Evolutionary conservation across 805 yeast species (phyloP), one percentile per base, ranked within the genome.

Genomic region (Kluyveromyces dobzhanskii): DNA sequence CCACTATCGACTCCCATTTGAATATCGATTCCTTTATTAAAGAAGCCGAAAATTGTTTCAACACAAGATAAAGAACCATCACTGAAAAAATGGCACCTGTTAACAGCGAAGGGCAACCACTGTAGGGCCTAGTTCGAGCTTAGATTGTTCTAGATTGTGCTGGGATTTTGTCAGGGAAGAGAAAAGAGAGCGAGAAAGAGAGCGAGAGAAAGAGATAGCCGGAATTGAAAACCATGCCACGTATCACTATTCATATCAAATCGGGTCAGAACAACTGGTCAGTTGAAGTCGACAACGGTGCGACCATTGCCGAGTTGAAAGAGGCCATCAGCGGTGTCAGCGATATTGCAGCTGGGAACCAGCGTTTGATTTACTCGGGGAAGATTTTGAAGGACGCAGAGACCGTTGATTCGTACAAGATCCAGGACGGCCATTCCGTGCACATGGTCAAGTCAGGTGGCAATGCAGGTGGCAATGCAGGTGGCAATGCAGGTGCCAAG

Each of bases 331-430:
- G 78, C 18, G 65, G 67, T 16, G 72, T 69, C 43, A 63, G 87
- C 4, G 80, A 75, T 17, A 69, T 87, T 32, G 80, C 94, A 4
- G 77, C 75, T 1, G 81, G 71, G n/a, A 75, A 81, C 44, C 97
- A 88, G 64, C 73, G 97, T 43, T 71, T 90, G 56, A 88, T 90
- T 54, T 90, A 84, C 65, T 84, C 96, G 2, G 98, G 98, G 30
- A 81, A 90, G 49, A 95, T 92, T 25, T 72, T 90, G 55, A 88
- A 88, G 61, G 96, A 90, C 54, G 69, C 67, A 27, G 92, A 88
- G 49, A 73, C 84, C 5, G 62, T 90, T 8, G 78, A 70, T 13
- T 66, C 76, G 3, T 90, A 90, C 66, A 85, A 85, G 59, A 76
- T 90, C 55, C 85, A 85, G 61, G 65, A 75, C 40, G 96, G 94